Evolutionary conservation across 192 early-diverging fungal genomes (phyloP).

Genomic region (Linderina pennispora): DNA sequence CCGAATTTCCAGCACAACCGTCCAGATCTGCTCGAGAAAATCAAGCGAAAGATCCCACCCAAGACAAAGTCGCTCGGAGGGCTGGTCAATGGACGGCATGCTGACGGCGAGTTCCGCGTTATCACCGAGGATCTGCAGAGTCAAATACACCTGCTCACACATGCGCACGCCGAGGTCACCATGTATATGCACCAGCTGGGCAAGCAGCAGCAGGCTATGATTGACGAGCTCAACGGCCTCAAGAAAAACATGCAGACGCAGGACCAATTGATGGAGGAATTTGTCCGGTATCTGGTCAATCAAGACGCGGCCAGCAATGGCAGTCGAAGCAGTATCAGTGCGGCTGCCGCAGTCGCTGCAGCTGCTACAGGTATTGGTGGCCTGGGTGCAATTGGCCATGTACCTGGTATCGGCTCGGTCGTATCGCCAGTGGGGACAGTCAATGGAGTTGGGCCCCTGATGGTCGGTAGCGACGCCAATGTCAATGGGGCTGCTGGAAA

Average conservation of each 20-base stretch:
- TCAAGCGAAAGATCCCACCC: constrained; percentile 62
- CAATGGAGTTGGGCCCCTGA: constrained; percentile 6
- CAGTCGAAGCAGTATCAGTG: constrained; percentile 21
- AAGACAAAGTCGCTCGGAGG: constrained; percentile 43
- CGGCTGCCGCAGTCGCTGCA: constrained; percentile 24
- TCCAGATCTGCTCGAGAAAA: constrained; percentile 58
- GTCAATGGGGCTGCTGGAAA: constrained; percentile 6
- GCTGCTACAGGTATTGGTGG: constrained; percentile 22
- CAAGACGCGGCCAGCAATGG: constrained; percentile 35
- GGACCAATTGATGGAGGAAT: constrained; percentile 48
- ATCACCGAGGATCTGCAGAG: constrained; percentile 42
- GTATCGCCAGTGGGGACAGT: constrained; percentile 1
- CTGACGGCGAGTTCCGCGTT: constrained; percentile 33
- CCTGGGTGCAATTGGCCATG: constrained; percentile 18
- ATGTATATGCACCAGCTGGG: constrained; percentile 49
- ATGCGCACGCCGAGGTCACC: constrained; percentile 46
- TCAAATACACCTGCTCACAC: constrained; percentile 44
- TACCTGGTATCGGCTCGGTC: constrained; percentile 17
- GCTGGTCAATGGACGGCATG: constrained; percentile 24
- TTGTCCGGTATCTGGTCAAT: constrained; percentile 46
- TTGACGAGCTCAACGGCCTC: constrained; percentile 44
- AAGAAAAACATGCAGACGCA: constrained; percentile 50
- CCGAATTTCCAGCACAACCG: constrained; percentile 73
- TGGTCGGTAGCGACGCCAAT: constrained; percentile 7
- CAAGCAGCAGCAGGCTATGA: constrained; percentile 45